A percentile compares a stretch with the other conserved stretches of the same genome.
These are phyloP conservation scores for Ganoderma leucocontextum DNA, from an alignment of 1,284 basidiomycete genomes.

Conservation along the genomic window DNA sequence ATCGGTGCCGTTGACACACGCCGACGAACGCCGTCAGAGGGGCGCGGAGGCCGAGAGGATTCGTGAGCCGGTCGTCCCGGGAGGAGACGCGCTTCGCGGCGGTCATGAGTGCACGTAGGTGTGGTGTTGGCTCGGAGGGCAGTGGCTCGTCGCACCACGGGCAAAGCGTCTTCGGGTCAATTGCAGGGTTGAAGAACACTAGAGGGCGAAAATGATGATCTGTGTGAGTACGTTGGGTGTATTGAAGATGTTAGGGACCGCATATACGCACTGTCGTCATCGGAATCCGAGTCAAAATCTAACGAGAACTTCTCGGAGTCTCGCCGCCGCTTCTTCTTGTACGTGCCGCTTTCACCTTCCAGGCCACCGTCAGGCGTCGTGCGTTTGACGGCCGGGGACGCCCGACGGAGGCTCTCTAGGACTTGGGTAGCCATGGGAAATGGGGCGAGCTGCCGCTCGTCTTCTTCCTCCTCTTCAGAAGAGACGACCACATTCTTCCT, in stretches of 20 bases:
- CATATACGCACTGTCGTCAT: conserved; percentile 39
- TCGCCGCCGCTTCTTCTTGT: conserved; percentile 41
- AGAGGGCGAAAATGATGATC: not conserved
- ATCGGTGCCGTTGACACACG: conserved; percentile 79
- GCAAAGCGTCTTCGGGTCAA: conserved; percentile 73
- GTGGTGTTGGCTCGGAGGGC: conserved; percentile 67
- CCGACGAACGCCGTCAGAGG: conserved; percentile 66
- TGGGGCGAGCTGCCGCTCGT: conserved; percentile 41
- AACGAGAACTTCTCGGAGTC: conserved; percentile 15
- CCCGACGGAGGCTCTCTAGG: conserved; percentile 46
- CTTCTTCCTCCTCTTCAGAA: conserved; percentile 27
- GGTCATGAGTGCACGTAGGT: conserved; percentile 62
- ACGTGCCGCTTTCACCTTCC: conserved; percentile 36
- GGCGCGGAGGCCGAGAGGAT: conserved; percentile 72
- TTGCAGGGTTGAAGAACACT: conserved; percentile 53
- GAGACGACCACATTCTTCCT: conserved; percentile 21
- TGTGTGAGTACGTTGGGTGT: conserved; percentile 6
- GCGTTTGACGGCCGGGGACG: conserved; percentile 45
- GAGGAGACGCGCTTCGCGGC: conserved; percentile 59
- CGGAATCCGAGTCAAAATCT: conserved; percentile 33
- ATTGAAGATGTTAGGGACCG: not conserved
- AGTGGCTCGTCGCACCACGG: conserved; percentile 80
- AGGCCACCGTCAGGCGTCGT: conserved; percentile 42
- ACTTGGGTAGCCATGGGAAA: conserved; percentile 62
- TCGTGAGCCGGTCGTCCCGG: conserved; percentile 70